These are phyloP conservation scores for Kwoniella dejecticola DNA, from an alignment of 768 basidiomycete genomes.

Conservation along the genomic window DNA sequence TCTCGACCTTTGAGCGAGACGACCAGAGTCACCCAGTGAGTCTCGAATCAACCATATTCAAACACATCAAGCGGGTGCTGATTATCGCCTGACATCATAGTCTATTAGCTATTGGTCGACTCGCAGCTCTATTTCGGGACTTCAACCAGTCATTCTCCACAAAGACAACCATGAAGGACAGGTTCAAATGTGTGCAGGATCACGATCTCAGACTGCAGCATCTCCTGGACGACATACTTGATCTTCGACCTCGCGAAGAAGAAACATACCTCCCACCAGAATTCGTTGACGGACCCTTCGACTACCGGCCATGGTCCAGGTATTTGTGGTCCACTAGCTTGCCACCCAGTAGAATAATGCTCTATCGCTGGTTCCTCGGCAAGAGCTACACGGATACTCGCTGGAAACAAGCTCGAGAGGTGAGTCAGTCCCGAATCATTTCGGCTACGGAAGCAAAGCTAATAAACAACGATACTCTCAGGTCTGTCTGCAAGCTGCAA, in stretches of 20 bases:
- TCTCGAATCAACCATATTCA: background rate
- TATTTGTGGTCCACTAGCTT: conserved; percentile 23
- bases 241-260: conserved; percentile 14
- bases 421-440: background rate
- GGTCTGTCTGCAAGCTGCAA: conserved; percentile 21
- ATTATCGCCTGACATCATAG: background rate
- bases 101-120: conserved; percentile 20
- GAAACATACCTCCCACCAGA: conserved; percentile 9
- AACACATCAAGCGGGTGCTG: background rate
- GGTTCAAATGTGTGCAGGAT: conserved; percentile 17
- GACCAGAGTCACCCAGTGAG: conserved; percentile 25
- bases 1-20: conserved; percentile 17
- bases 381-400: conserved; percentile 24
- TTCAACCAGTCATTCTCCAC: conserved; percentile 17
- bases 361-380: conserved; percentile 21
- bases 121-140: conserved; percentile 24
- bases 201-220: conserved; percentile 11
- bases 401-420: conserved; percentile 18
- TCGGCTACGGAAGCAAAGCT: background rate
- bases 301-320: conserved; percentile 22
- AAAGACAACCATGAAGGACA: conserved; percentile 17
- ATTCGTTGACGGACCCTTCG: conserved; percentile 1
- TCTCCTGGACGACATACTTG: conserved; percentile 16
- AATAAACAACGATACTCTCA: background rate
- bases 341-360: conserved; percentile 19